phyloP scores from a whole-genome alignment of 2,329 filamentous ascomycete genomes.

The Beauveria caledonica region DNA sequence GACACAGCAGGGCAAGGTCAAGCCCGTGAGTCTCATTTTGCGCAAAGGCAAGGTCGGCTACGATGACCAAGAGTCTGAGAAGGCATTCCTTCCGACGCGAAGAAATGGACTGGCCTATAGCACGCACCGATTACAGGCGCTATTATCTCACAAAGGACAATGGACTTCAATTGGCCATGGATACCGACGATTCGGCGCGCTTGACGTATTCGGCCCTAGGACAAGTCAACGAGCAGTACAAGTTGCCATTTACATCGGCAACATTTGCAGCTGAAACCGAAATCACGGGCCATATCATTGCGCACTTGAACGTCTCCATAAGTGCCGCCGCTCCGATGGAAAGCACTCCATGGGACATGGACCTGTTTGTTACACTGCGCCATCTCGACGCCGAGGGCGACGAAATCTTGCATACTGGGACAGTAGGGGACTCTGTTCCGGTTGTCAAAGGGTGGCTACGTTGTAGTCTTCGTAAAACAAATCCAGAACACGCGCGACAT shows the following conservation, averaged over 20 bases:
- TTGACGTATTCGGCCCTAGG: background rate
- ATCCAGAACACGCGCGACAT: slow-evolving; percentile 33
- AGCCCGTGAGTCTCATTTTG: background rate
- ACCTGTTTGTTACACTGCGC: slow-evolving; percentile 55
- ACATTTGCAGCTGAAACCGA: slow-evolving; percentile 57
- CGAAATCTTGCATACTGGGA: slow-evolving; percentile 58
- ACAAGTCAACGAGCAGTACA: background rate
- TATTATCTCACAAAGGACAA: background rate
- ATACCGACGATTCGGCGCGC: background rate
- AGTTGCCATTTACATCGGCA: slow-evolving; percentile 47
- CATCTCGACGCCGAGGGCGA: slow-evolving; percentile 45
- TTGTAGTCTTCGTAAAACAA: slow-evolving; percentile 45
- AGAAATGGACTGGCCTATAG: slow-evolving; percentile 60
- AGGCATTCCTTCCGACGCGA: slow-evolving; percentile 39
- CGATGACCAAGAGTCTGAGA: background rate
- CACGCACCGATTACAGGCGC: slow-evolving; percentile 54
- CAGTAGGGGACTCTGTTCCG: slow-evolving; percentile 54
- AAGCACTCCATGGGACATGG: slow-evolving; percentile 41
- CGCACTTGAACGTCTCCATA: slow-evolving; percentile 56
- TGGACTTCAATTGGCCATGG: background rate
- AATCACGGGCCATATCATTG: slow-evolving; percentile 59
- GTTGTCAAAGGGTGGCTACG: slow-evolving; percentile 58
- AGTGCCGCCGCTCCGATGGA: slow-evolving; percentile 39
- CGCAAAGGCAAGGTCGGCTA: background rate
- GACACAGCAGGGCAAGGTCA: background rate